Evolutionary conservation across 2,329 filamentous ascomycete species (phyloP).

Genomic region (Penicillium corylophilum): DNA sequence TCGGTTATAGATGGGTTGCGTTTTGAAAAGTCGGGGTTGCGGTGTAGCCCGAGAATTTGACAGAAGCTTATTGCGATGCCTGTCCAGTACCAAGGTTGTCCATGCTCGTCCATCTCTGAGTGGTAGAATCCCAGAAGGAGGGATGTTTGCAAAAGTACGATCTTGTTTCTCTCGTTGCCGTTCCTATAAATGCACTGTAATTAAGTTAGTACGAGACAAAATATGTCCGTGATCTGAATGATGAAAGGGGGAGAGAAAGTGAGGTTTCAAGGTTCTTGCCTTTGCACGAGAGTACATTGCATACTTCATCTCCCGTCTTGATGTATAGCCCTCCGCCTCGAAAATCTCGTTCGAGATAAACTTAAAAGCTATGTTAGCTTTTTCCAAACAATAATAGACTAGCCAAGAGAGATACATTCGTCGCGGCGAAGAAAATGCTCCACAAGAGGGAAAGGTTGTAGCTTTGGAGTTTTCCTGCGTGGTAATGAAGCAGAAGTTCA

Average conservation of each 20-base stretch:
- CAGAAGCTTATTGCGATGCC: slow-evolving; percentile 46
- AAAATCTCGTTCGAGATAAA: slow-evolving; percentile 24
- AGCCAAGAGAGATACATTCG: slow-evolving; percentile 25
- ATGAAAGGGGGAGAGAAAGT: neutral
- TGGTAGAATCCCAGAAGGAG: slow-evolving; percentile 47
- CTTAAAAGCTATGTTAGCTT: slow-evolving; percentile 12
- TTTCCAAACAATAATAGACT: neutral
- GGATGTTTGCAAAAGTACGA: slow-evolving; percentile 44
- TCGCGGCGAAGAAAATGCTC: slow-evolving; percentile 42
- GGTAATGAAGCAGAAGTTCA: slow-evolving; percentile 29
- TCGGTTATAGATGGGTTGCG: slow-evolving; percentile 17
- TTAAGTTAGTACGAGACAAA: neutral
- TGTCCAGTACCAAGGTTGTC: slow-evolving; percentile 49
- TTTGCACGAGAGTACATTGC: slow-evolving; percentile 41
- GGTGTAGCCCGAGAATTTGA: slow-evolving; percentile 47
- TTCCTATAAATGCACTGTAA: slow-evolving; percentile 27
- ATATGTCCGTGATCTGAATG: neutral
- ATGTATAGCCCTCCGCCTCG: slow-evolving; percentile 32
- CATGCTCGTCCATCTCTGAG: slow-evolving; percentile 42
- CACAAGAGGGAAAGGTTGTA: slow-evolving; percentile 41
- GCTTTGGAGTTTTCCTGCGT: slow-evolving; percentile 24
- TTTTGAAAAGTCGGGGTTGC: slow-evolving; percentile 17
- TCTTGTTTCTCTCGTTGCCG: slow-evolving; percentile 41
- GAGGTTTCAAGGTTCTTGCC: slow-evolving; percentile 15
- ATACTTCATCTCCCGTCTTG: slow-evolving; percentile 38